Evolutionary conservation across 1,139 yeast genomes (phyloP).

Genomic region (Barnettozyma hawaiiensis): DNA sequence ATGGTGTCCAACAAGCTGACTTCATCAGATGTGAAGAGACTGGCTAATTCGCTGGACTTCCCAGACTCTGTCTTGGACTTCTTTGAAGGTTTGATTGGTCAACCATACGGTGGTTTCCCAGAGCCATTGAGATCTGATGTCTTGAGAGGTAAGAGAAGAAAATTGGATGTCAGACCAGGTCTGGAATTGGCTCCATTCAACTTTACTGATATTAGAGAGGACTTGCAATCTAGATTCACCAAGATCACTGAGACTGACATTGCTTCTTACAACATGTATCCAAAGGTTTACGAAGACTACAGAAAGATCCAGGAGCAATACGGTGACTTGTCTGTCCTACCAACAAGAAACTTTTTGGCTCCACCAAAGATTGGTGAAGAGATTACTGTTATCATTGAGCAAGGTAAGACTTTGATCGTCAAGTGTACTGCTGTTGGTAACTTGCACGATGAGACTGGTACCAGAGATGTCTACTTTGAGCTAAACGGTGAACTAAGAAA

Average conservation of each 20-base stretch:
- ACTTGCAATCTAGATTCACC: slow-evolving; percentile 60
- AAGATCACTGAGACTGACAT: slow-evolving; percentile 78
- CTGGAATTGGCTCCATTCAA: slow-evolving; percentile 80
- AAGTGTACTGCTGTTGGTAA: slow-evolving; percentile 93
- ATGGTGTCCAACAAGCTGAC: slow-evolving; percentile 93
- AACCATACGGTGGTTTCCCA: slow-evolving; percentile 99
- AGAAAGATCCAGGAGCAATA: slow-evolving; percentile 67
- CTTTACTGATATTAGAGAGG: slow-evolving; percentile 62
- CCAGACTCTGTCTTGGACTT: slow-evolving; percentile 97
- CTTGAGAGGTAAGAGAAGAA: slow-evolving; percentile 83
- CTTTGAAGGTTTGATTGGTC: slow-evolving; percentile 98
- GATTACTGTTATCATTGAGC: slow-evolving; percentile 81
- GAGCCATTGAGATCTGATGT: slow-evolving; percentile 94
- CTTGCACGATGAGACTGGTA: slow-evolving; percentile 76
- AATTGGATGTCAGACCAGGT: slow-evolving; percentile 87
- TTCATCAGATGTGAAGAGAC: slow-evolving; percentile 76
- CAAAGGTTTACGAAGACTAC: slow-evolving; percentile 90
- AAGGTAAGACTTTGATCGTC: slow-evolving; percentile 90
- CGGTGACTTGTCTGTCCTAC: slow-evolving; percentile 91
- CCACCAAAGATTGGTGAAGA: slow-evolving; percentile 87
- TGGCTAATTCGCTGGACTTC: slow-evolving; percentile 91
- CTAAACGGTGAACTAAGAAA: slow-evolving; percentile 97
- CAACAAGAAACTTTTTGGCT: slow-evolving; percentile 84
- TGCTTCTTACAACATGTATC: slow-evolving; percentile 96
- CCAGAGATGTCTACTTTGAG: slow-evolving; percentile 95